Evolutionary conservation across 768 basidiomycete species (phyloP).

Genomic region (Mycena amicta): DNA sequence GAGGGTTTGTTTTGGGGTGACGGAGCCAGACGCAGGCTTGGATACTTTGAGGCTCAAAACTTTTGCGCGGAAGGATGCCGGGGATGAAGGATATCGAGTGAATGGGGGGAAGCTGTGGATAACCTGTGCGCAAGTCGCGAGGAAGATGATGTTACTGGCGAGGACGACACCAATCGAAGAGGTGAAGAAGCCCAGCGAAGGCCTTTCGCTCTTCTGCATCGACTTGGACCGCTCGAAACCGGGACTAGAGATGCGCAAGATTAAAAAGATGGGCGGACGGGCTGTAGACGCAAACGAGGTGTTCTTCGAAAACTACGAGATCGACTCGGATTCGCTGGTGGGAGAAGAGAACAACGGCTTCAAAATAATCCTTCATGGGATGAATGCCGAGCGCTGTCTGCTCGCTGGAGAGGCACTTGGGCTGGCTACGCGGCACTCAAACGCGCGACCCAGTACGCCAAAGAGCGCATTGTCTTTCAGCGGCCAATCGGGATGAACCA

Average conservation of each 20-base stretch:
- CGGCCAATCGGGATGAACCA: constrained; percentile 23
- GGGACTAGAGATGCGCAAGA: constrained; percentile 16
- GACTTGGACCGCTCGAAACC: constrained; percentile 12
- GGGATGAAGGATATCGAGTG: constrained; percentile 9
- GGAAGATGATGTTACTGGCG: constrained; percentile 23
- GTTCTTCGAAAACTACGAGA: constrained; percentile 22
- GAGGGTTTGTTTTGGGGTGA: constrained; percentile 24
- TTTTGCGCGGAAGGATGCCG: background rate
- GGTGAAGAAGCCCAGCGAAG: constrained; percentile 11
- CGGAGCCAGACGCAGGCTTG: constrained; percentile 20
- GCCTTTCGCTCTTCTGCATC: constrained; percentile 20
- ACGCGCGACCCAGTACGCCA: constrained; percentile 16
- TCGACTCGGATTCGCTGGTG: constrained; percentile 12
- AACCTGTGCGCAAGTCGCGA: constrained; percentile 16
- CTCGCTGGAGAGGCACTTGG: constrained; percentile 24
- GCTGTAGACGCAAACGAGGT: constrained; percentile 26
- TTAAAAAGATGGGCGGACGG: constrained; percentile 24
- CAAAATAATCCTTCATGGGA: constrained; percentile 22
- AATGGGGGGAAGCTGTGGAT: constrained; percentile 22
- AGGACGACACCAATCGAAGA: constrained; percentile 17
- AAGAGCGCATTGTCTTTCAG: constrained; percentile 16
- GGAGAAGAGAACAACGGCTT: constrained; percentile 21
- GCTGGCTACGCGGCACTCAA: constrained; percentile 20
- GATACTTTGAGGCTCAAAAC: constrained; percentile 21
- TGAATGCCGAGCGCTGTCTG: constrained; percentile 24